Conservation (phyloP, 2,329 filamentous ascomycete genomes). For the Cladophialophora bantiana region DNA sequence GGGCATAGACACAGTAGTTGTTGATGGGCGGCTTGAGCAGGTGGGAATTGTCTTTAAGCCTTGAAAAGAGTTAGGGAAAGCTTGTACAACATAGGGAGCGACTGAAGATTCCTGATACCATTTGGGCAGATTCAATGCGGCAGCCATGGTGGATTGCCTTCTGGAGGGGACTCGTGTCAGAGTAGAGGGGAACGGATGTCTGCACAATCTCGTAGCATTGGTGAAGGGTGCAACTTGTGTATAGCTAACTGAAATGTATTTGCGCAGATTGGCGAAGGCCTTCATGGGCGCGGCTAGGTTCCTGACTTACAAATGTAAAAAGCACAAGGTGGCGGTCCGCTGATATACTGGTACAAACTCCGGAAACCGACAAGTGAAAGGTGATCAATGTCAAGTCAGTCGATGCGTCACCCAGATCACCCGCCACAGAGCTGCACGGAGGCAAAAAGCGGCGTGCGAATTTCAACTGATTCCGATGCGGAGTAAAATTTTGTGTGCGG, state of each 20-base stretch:
- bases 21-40: slow-evolving; percentile 93
- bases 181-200: not conserved
- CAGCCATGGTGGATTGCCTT: slow-evolving; percentile 23
- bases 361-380: not conserved
- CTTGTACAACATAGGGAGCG: not conserved
- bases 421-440: not conserved
- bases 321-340: not conserved
- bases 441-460: slow-evolving; percentile 5
- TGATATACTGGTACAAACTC: too few relatives aligned
- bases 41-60: slow-evolving; percentile 90
- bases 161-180: not conserved
- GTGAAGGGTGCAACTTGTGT: not conserved
- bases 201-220: not conserved
- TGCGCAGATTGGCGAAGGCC: not conserved
- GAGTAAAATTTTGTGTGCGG: slow-evolving; percentile 24
- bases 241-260: not conserved
- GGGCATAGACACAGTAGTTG: slow-evolving; percentile 95
- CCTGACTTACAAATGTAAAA: slow-evolving; percentile 8
- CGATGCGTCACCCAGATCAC: not conserved
- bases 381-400: not conserved
- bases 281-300: slow-evolving; percentile 15
- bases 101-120: slow-evolving; percentile 45
- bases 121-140: slow-evolving; percentile 53
- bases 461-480: slow-evolving; percentile 9
- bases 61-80: slow-evolving; percentile 48